Evolutionary conservation across 2,329 filamentous ascomycete genomes (phyloP).

Genomic region (Colletotrichum euphorbiae): DNA sequence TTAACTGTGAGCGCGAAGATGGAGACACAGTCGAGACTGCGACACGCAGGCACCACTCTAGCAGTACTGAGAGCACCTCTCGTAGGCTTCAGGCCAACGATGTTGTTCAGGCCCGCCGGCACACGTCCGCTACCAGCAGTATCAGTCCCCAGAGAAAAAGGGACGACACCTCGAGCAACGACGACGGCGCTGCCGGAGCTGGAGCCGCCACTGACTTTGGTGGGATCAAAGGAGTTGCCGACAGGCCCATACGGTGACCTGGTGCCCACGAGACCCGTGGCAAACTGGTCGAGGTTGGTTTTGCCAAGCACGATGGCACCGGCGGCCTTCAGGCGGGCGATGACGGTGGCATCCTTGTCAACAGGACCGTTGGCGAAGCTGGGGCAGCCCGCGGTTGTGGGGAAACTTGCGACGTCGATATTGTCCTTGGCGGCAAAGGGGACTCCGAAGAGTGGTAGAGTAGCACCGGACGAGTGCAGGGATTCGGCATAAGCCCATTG

Average conservation of each 20-base stretch:
- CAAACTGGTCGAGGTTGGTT: conserved; percentile 71
- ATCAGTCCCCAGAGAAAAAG: conserved; percentile 68
- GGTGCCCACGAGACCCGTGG: conserved; percentile 71
- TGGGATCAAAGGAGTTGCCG: conserved; percentile 60
- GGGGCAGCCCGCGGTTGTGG: conserved; percentile 66
- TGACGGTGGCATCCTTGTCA: conserved; percentile 59
- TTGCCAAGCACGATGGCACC: conserved; percentile 71
- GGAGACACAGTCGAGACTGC: conserved; percentile 68
- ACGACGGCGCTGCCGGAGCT: conserved; percentile 68
- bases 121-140: conserved; percentile 67
- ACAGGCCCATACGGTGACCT: conserved; percentile 70
- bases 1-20: conserved; percentile 61
- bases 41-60: conserved; percentile 66
- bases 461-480: conserved; percentile 52
- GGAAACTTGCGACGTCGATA: conserved; percentile 63
- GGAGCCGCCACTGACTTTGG: conserved; percentile 61
- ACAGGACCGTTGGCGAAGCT: conserved; percentile 58
- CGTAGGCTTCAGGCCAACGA: conserved; percentile 64
- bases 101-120: conserved; percentile 64
- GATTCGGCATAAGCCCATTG: conserved; percentile 53
- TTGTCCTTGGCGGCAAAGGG: conserved; percentile 70
- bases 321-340: conserved; percentile 60
- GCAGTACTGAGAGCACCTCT: conserved; percentile 62
- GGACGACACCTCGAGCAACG: conserved; percentile 64
- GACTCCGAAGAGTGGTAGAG: conserved; percentile 66